Base-by-base conservation (phyloP, 1,284 basidiomycete species). In the Dichomitus squalens region DNA sequence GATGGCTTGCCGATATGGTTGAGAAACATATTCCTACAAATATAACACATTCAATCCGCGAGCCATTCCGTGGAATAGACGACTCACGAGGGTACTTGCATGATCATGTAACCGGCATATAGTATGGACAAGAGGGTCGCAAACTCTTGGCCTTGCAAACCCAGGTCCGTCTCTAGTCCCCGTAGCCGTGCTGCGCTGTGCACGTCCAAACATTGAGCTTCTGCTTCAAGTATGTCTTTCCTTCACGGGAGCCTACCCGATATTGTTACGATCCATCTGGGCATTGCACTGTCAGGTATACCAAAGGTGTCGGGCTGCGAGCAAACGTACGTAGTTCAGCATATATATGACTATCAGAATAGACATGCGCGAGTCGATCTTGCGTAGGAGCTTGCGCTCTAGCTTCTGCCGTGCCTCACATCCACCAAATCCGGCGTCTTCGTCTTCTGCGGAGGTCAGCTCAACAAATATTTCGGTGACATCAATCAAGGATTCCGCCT, bases 101-200 rank as follows among this genome's bases (percentile, higher is more conserved):
- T 90, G 49, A 90, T 70, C 63, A 90, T 85, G 66, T 93, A 93
- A n/a, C 89, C 90, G 43, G 91, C 82, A 66, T 90, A 93, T 23
- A 93, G 81, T 58, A 92, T 84, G 2, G 85, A 85, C 23, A 94
- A 72, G 23, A 92, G 71, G 0, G 87, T 89, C 4, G 86, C 81
- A 68, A 92, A 93, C 65, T 92, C 78, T 35, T 76, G 76, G n/a
- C 83, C 88, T 49, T 81, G 75, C 25, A 92, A 74, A 23, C 82
- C 69, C 25, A 93, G 74, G 67, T 92, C 90, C 47, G 75, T 70
- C 65, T 91, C 88, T 57, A 92, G 85, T 0, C 90, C 90, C 53
- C 82, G 79, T 38, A 89, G 68, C 23, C 87, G 75, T 8, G 88
- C 88, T 18, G 86, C 87, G 50, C 85, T 87, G 62, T n/a, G n/a